Evolutionary conservation across 805 yeast genomes (phyloP), one percentile per base, ranked within the genome.

Genomic region (Candida pseudofarinosa): DNA sequence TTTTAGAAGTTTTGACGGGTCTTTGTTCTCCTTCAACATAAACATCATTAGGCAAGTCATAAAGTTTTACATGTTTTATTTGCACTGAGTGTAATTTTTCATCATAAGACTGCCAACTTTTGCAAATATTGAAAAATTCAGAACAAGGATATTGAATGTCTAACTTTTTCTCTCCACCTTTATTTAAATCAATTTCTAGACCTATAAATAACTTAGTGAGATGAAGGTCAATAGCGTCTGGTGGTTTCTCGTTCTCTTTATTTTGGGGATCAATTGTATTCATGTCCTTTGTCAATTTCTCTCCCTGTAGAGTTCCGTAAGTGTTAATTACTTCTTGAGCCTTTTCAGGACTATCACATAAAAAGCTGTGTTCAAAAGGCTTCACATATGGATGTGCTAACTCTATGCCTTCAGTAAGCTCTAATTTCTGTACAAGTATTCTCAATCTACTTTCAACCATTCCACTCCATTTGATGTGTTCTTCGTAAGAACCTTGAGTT

Each of bases 321-420:
- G 81, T 76, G 38, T 74, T 73, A 17, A 85, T 75, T 23, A 85
- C 74, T 23, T 71, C 69, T 42, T 73, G 67, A 1, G 78, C 79
- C 49, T 79, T 80, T n/a, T 77, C 82, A 10, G 77, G 79, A 40
- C 69, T 59, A 15, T 62, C 60, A 44, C 68, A 58, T 12, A 62
- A 47, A 43, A 58, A 83, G 2, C 78, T 66, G 37, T 76, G 71
- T 38, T 78, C 83, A 58, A 87, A 84, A 12, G 83, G 81, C 54
- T 88, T 87, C 15, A 85, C 85, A 59, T 79, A 93, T 1, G 99
- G 98, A 63, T 90, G 98, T 0, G 97, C 97, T 23, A 88, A 51
- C 40, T 74, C 80, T 18, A 93, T 79, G 0, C 95, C 93, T 3
- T 79, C 81, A 16, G 82, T 66, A 4, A 79, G 71, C 60, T 93